Conservation (phyloP, 1,284 basidiomycete genomes). For the Malassezia nana region DNA sequence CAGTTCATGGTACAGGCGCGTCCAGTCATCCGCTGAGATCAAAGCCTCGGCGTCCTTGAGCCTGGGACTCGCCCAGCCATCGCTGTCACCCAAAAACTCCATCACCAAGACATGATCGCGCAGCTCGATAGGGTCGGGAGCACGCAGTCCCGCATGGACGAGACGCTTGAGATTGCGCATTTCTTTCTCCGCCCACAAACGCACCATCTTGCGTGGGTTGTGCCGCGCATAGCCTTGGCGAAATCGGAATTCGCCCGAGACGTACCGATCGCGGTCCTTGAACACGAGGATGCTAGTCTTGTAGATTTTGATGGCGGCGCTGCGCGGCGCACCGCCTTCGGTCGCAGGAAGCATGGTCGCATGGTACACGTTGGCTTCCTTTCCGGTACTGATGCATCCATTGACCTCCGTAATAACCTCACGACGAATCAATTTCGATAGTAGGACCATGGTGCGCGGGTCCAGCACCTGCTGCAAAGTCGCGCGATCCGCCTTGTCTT, state of each 20-base stretch:
- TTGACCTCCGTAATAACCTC: conserved; percentile 35
- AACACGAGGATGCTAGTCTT: conserved; percentile 96
- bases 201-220: conserved; percentile 97
- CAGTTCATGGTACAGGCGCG: conserved; percentile 65
- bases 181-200: conserved; percentile 98
- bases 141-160: conserved; percentile 66
- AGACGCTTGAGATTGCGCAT: conserved; percentile 87
- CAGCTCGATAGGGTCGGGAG: conserved; percentile 81
- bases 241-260: conserved; percentile 81
- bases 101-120: conserved; percentile 95
- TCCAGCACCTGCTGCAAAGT: conserved; percentile 46
- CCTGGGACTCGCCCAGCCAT: conserved; percentile 40
- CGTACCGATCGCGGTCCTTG: conserved; percentile 91
- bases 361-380: conserved; percentile 47
- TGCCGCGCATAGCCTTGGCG: conserved; percentile 78
- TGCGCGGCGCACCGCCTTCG: conserved; percentile 15
- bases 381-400: conserved; percentile 42
- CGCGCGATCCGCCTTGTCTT: conserved; percentile 46
- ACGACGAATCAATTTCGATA: conserved; percentile 45
- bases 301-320: conserved; percentile 76
- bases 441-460: conserved; percentile 42
- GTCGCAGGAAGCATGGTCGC: conserved; percentile 25
- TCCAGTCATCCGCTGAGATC: conserved; percentile 23
- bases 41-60: conserved; percentile 39
- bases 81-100: conserved; percentile 66